phyloP scores from a whole-genome alignment of 2,329 filamentous ascomycete species.

The Diaporthe sp. region DNA sequence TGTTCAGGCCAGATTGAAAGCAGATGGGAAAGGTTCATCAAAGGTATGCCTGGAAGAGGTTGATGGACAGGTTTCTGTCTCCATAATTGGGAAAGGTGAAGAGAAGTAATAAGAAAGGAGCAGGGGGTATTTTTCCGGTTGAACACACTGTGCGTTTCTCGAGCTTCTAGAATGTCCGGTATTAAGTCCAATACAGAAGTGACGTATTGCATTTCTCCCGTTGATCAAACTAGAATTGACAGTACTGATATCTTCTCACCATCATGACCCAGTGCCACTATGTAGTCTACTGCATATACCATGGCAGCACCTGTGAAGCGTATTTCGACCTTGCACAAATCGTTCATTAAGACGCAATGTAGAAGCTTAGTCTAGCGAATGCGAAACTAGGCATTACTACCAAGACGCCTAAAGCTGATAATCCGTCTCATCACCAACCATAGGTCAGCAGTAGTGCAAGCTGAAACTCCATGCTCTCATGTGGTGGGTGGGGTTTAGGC shows the following conservation, averaged over 20 bases:
- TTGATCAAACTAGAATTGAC: background rate
- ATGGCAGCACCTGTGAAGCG: background rate
- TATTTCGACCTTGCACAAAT: background rate
- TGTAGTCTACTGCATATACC: background rate
- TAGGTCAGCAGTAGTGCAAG: background rate
- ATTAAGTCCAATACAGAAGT: background rate
- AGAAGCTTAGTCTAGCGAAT: background rate
- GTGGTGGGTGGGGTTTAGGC: background rate
- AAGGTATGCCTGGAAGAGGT: background rate
- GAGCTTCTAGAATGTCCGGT: background rate
- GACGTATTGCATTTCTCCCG: background rate
- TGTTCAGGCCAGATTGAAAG: background rate
- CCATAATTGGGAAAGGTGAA: background rate
- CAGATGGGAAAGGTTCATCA: background rate
- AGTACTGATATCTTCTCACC: too few relatives aligned
- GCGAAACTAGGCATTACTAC: background rate
- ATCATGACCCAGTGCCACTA: background rate
- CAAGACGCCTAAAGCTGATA: background rate
- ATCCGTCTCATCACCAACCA: background rate
- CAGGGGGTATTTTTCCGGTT: too few relatives aligned
- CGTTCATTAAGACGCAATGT: too few relatives aligned
- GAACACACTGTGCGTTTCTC: background rate
- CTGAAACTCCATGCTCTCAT: background rate
- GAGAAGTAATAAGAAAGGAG: background rate
- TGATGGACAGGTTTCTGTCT: background rate